Percentiles rank a stretch among this genome's conserved stretches.
Conservation (phyloP, 805 yeast genomes). For the Debaryomyces prosopidis region DNA sequence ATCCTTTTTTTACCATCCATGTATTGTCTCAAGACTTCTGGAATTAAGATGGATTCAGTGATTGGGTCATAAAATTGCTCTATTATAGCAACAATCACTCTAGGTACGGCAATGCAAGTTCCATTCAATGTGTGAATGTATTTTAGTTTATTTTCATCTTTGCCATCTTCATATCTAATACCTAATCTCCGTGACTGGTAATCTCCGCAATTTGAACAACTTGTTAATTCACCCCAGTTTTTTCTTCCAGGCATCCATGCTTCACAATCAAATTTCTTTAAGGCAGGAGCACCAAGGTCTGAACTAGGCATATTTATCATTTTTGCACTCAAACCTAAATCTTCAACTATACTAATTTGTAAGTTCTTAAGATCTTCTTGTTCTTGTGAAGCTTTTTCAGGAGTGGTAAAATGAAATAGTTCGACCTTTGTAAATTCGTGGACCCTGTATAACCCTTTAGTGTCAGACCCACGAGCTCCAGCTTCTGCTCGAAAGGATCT, state of each 20-base stretch:
- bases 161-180: conserved; percentile 50
- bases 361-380: conserved; percentile 61
- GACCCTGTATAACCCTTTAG: conserved; percentile 88
- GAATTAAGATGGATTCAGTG: conserved; percentile 57
- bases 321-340: conserved; percentile 76
- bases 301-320: conserved; percentile 86
- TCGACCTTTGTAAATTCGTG: conserved; percentile 97
- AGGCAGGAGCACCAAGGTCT: conserved; percentile 93
- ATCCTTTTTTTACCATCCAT: conserved; percentile 63
- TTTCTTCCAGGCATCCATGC: conserved; percentile 99
- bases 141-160: conserved; percentile 23
- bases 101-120: conserved; percentile 93
- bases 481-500: conserved; percentile 95
- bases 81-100: conserved; percentile 84
- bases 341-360: conserved; percentile 63
- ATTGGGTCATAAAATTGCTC: conserved; percentile 77
- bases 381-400: conserved; percentile 47
- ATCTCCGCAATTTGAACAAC: conserved; percentile 90
- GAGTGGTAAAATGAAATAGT: conserved; percentile 69
- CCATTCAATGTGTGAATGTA: conserved; percentile 89
- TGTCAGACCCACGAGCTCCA: conserved; percentile 92
- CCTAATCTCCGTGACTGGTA: conserved; percentile 84
- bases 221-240: conserved; percentile 87
- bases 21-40: conserved; percentile 63
- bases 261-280: conserved; percentile 88